phyloP scores from a whole-genome alignment of 2,329 filamentous ascomycete genomes.

The Epichloe amarillans region DNA sequence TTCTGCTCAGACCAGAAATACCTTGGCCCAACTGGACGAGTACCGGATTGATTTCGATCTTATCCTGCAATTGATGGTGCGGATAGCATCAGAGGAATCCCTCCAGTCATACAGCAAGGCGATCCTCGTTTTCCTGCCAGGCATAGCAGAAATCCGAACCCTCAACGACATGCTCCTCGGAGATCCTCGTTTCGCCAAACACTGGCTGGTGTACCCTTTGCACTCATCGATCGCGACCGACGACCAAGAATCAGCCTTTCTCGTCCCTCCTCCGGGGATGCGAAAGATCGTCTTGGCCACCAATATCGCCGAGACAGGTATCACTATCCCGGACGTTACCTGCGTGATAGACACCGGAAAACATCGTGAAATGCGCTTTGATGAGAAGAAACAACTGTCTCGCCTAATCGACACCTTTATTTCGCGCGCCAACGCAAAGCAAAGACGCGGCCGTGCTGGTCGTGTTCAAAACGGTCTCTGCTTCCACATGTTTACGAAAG shows the following conservation, averaged over 20 bases:
- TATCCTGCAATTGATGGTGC: constrained; percentile 63
- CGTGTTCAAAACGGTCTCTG: constrained; percentile 91
- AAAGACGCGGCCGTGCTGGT: constrained; percentile 82
- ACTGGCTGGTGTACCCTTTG: constrained; percentile 79
- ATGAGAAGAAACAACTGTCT: constrained; percentile 84
- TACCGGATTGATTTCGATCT: constrained; percentile 85
- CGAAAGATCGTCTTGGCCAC: constrained; percentile 94
- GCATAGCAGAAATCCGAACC: constrained; percentile 81
- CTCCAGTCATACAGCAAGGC: constrained; percentile 71
- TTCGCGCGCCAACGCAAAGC: constrained; percentile 87
- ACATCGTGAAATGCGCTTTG: constrained; percentile 94
- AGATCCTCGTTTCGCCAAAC: constrained; percentile 58
- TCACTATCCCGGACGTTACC: constrained; percentile 95
- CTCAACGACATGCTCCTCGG: constrained; percentile 75
- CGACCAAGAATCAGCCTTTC: constrained; percentile 88
- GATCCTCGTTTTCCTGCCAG: constrained; percentile 86
- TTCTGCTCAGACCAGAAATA: constrained; percentile 60
- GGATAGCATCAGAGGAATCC: constrained; percentile 55
- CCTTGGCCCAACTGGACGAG: constrained; percentile 69
- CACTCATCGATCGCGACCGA: constrained; percentile 94
- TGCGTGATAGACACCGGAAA: constrained; percentile 95
- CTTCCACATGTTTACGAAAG: constrained; percentile 89
- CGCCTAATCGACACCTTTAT: constrained; percentile 90
- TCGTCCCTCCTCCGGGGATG: constrained; percentile 65
- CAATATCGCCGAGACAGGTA: constrained; percentile 96